Percentiles rank a stretch among this genome's conserved stretches.
phyloP scores from a whole-genome alignment of 225 moss, liverwort and hornwort species.

The Sphagnum contortum region DNA sequence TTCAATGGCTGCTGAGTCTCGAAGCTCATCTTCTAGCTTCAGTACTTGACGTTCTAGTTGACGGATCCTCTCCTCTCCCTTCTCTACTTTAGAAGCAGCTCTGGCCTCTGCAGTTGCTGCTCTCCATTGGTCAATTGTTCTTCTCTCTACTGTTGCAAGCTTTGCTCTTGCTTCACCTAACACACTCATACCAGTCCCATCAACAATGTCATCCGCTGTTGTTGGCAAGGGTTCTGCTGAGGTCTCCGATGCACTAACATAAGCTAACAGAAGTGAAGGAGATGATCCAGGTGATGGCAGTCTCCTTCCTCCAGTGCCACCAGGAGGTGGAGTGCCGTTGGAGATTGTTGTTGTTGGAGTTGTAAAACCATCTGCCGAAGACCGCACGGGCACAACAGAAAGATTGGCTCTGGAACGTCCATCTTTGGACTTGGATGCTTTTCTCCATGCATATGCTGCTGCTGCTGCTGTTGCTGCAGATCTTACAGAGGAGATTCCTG shows the following conservation, averaged over 20 bases:
- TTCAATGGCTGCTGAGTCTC: conserved; percentile 80
- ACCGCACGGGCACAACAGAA: conserved; percentile 39
- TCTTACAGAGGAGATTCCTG: conserved; percentile 31
- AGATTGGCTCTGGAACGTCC: conserved; percentile 28
- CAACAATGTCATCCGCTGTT: too few species aligned
- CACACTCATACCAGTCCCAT: conserved; percentile 36
- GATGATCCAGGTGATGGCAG: conserved; percentile 20
- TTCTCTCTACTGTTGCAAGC: conserved; percentile 80
- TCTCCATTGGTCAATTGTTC: conserved; percentile 81
- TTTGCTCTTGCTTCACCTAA: conserved; percentile 83
- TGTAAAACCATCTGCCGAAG: conserved; percentile 26
- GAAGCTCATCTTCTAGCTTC: conserved; percentile 72
- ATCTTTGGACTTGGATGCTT: conserved; percentile 38
- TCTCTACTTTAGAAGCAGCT: conserved; percentile 54
- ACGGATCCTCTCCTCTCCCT: conserved; percentile 52
- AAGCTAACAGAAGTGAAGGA: neutral
- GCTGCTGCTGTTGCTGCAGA: conserved; percentile 56
- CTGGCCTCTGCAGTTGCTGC: conserved; percentile 71
- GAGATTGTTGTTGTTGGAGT: conserved; percentile 7
- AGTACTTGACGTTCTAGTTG: conserved; percentile 48
- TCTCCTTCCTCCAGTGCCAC: conserved; percentile 24
- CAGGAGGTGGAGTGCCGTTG: conserved; percentile 36
- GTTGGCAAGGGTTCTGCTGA: too few species aligned
- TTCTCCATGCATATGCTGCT: conserved; percentile 62
- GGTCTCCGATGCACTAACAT: too few species aligned